Conservation (phyloP, 148 eudicot genomes). For the Dianthus caryophyllus region DNA sequence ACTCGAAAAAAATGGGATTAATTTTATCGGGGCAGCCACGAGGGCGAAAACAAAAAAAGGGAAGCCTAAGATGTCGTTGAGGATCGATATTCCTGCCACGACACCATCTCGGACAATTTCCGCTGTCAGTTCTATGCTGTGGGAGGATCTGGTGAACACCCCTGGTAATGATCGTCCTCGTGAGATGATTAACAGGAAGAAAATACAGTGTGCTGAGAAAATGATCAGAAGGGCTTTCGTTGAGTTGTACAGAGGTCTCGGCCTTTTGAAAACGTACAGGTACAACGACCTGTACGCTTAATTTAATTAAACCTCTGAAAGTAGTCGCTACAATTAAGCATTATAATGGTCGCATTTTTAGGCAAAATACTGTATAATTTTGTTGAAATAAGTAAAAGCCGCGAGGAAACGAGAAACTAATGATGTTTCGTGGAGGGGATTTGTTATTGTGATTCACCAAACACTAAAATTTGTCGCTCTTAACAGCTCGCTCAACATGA, state of each 20-base stretch:
- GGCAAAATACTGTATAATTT: too few species aligned
- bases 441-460: not conserved
- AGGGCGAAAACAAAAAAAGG: constrained; percentile 57
- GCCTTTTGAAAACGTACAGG: constrained; percentile 85
- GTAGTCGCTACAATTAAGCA: too few species aligned
- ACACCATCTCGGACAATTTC: constrained; percentile 59
- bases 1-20: constrained; percentile 65
- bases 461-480: constrained; percentile 12
- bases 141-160: constrained; percentile 79
- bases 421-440: not conserved
- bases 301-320: not conserved
- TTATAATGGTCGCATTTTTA: too few species aligned
- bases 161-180: constrained; percentile 55
- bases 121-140: constrained; percentile 58
- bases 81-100: constrained; percentile 71
- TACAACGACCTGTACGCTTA: constrained; percentile 3
- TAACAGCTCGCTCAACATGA: constrained; percentile 88
- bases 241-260: constrained; percentile 87
- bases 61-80: constrained; percentile 57
- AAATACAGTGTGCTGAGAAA: constrained; percentile 85
- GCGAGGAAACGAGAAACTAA: not conserved
- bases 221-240: constrained; percentile 91
- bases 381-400: too few species aligned
- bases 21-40: constrained; percentile 41
- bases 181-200: constrained; percentile 65